phyloP scores from a whole-genome alignment of 148 eudicot genomes.

The Silene latifolia region DNA sequence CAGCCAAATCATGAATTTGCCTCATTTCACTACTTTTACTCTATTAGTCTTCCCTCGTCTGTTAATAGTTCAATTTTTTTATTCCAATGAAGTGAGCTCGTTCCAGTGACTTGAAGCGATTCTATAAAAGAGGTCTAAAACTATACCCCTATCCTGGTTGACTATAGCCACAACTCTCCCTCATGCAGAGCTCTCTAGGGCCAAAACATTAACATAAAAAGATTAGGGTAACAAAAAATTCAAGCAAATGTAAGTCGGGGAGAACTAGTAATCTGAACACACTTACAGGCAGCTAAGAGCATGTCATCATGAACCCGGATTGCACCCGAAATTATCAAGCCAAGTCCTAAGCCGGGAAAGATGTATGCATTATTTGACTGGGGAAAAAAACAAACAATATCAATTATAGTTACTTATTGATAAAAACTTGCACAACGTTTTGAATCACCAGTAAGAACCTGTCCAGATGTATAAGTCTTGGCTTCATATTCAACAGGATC shows the following conservation, averaged over 20 bases:
- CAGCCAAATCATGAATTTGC: too few relatives aligned
- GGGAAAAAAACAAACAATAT: conserved; percentile 22
- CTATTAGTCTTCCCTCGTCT: too few relatives aligned
- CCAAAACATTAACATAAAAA: too few relatives aligned
- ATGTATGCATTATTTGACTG: conserved; percentile 98
- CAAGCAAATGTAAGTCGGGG: not conserved
- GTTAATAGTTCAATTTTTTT: too few relatives aligned
- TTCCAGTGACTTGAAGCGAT: too few relatives aligned
- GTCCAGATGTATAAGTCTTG: conserved; percentile 64
- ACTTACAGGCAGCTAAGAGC: conserved; percentile 98
- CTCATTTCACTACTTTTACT: too few relatives aligned
- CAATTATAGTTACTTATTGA: not conserved
- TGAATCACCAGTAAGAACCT: conserved; percentile 37
- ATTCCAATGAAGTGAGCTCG: too few relatives aligned
- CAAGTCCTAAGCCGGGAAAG: conserved; percentile 95
- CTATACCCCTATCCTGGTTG: too few relatives aligned
- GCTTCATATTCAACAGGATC: conserved; percentile 73
- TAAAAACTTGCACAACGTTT: not conserved
- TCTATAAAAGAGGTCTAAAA: too few relatives aligned
- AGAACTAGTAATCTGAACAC: not conserved
- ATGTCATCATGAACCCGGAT: conserved; percentile 98
- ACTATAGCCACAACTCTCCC: too few relatives aligned
- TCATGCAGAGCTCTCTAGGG: too few relatives aligned
- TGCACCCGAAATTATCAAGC: conserved; percentile 92
- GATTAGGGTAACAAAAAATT: not conserved